These are phyloP conservation scores for Phylloporus sp. DNA, from an alignment of 768 basidiomycete species.

Conservation along the genomic window DNA sequence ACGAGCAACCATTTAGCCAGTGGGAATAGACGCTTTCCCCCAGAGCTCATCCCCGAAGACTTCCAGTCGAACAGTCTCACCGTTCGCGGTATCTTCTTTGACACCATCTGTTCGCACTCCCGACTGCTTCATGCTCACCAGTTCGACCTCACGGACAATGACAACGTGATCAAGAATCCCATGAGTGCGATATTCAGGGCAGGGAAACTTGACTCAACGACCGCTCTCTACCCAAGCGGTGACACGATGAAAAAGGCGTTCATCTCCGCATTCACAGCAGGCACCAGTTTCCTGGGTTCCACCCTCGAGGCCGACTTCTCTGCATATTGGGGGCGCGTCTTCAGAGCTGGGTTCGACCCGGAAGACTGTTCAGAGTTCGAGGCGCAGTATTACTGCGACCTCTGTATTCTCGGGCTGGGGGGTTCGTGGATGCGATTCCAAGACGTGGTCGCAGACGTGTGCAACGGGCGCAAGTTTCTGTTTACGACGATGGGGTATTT, in stretches of 20 bases:
- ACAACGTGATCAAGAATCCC: neutral
- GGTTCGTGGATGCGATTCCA: conserved; percentile 5
- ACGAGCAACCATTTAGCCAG: conserved; percentile 1
- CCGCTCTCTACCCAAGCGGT: neutral
- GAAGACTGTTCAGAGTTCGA: neutral
- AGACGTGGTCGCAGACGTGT: neutral
- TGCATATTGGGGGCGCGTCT: neutral
- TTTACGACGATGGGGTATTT: neutral
- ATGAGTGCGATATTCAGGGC: neutral
- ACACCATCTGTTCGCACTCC: neutral
- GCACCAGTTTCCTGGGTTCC: neutral
- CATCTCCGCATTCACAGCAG: neutral
- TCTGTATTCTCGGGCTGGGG: neutral
- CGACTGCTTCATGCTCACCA: neutral
- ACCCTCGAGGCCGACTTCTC: neutral
- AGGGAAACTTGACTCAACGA: neutral
- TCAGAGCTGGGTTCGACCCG: neutral
- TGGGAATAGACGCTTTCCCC: neutral
- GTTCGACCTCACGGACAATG: neutral
- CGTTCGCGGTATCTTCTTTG: conserved; percentile 2
- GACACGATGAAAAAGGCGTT: conserved; percentile 1
- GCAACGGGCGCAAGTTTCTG: neutral
- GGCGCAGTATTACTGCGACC: neutral
- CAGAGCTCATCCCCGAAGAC: neutral
- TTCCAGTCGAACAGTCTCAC: neutral